A percentile compares a stretch with the other conserved stretches of the same genome.
Conservation (phyloP, 108 stramenopile species). For the Discostella pseudostelligera region DNA sequence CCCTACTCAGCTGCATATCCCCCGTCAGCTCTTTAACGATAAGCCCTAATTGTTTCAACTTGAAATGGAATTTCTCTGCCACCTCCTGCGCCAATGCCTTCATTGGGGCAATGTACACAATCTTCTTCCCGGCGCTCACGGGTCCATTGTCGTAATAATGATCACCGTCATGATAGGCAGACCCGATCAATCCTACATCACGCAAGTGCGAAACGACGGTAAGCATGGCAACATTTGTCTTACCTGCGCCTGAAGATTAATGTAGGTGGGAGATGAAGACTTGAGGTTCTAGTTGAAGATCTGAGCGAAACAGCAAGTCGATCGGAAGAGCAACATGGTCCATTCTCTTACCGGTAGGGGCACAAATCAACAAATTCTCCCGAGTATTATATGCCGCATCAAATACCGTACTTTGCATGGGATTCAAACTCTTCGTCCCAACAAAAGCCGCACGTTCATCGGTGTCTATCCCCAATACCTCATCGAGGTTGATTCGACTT, state of each 20-base stretch:
- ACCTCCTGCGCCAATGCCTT: constrained; percentile 99
- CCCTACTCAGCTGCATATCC: constrained; percentile 96
- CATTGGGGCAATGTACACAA: constrained; percentile 99
- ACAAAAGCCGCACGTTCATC: constrained; percentile 64
- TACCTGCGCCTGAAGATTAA: constrained; percentile 59
- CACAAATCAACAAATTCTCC: constrained; percentile 96
- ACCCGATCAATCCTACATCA: constrained; percentile 70
- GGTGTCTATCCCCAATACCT: constrained; percentile 49
- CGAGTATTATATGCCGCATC: constrained; percentile 83
- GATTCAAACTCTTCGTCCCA: constrained; percentile 83
- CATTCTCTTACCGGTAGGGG: constrained; percentile 82
- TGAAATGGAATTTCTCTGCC: constrained; percentile 92
- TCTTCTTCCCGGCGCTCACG: constrained; percentile 67
- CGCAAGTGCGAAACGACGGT: constrained; percentile 82
- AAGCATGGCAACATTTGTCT: constrained; percentile 97
- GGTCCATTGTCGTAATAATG: constrained; percentile 35
- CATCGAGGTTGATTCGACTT: constrained; percentile 52
- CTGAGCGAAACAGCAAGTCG: background rate
- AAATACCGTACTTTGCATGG: constrained; percentile 94
- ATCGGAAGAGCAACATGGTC: background rate
- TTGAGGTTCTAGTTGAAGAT: background rate
- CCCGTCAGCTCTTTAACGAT: constrained; percentile 96
- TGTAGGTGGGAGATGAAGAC: background rate
- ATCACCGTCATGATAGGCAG: constrained; percentile 22
- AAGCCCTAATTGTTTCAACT: constrained; percentile 84